Evolutionary conservation across 1,284 basidiomycete genomes (phyloP), one percentile per base, ranked within the genome.

Genomic region (Ceratobasidium sp.): DNA sequence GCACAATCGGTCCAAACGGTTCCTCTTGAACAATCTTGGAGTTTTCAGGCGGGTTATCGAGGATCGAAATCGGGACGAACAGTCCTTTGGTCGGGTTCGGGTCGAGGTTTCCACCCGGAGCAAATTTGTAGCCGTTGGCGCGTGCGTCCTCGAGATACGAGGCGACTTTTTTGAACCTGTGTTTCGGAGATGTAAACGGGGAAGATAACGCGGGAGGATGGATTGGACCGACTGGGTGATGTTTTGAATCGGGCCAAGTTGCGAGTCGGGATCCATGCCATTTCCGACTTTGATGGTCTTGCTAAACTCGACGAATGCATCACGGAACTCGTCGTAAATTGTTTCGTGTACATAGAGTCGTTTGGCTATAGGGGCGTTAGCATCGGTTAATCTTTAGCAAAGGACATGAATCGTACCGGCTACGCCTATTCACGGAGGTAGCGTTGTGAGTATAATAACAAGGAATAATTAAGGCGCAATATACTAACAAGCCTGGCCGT

Each of bases 321-420:
- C 75, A n/a, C 78, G 71, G 79, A 84, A 84, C 76, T 82, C 82
- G 81, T 88, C 86, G 83, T 87, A 86, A 80, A 88, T 84, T 61
- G 80, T 75, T 71, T 83, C 81, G 80, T 88, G 86, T 67, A 88
- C 86, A 80, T 85, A 88, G 79, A 87, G 83, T 52, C 87, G 83
- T 29, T 75, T 75, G 15, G 73, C 73, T 75, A n/a, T n/a, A 9
- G 7, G 8, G 5, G 37, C 44, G 6, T 5, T 8, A 52, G 57
- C 11, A 74, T 19, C 1, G 8, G n/a, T 54, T 46, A 46, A n/a
- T 22, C n/a, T 8, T 19, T 25, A 54, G 22, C 5, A 8, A 13
- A 54, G 52, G 7, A n/a, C 6, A 40, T 40, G 37, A 40, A 40
- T 9, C 52, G 3, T 8, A 54, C 52, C 52, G 7, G 22, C n/a